Evolutionary conservation across 371 early-diverging fungal genomes (phyloP), one percentile per base, ranked within the genome.

Genomic region (Lichtheimia hyalospora): DNA sequence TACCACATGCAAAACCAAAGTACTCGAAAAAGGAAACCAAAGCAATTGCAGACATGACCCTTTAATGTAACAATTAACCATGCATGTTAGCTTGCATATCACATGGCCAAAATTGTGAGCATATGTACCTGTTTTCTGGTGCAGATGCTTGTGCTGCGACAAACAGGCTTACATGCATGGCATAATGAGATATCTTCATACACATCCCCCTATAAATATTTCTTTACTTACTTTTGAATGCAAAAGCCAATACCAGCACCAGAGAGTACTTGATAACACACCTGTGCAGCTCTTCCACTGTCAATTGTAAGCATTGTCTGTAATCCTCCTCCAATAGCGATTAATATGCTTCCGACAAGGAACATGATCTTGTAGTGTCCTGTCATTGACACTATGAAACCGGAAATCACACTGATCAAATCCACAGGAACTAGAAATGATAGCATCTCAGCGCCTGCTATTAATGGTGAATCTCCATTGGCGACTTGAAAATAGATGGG

Each of bases 401-500:
- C 90, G 3, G 76, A 71, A 7, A 58, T 23, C 43, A 89, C 82
- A 42, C 77, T 73, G 39, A 77, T 55, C 12, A 79, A 4, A 56
- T 84, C 77, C 52, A 84, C 71, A 18, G 83, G 84, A n/a, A 75
- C 21, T 46, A 91, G 74, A 49, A 89, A 60, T 8, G 91, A 90
- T 54, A 92, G 70, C 62, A 84, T 59, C 42, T 84, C 75, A 52
- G 90, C 63, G 24, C 86, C 86, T 2, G 84, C 79, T 66, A 70
- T 69, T 40, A 78, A 80, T 12, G 86, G 83, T 20, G 60, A 54
- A 27, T 77, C 74, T 6, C 72, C 71, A 43, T 67, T 66, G 8
- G 91, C 91, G 34, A 92, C 85, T 63, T 89, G 91, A 73, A 90
- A 92, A 71, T 87, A 95, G 3, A 92, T 71, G 8, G 95, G 94